Conservation (phyloP, 2,329 filamentous ascomycete species). For the Claviceps fusiformis region DNA sequence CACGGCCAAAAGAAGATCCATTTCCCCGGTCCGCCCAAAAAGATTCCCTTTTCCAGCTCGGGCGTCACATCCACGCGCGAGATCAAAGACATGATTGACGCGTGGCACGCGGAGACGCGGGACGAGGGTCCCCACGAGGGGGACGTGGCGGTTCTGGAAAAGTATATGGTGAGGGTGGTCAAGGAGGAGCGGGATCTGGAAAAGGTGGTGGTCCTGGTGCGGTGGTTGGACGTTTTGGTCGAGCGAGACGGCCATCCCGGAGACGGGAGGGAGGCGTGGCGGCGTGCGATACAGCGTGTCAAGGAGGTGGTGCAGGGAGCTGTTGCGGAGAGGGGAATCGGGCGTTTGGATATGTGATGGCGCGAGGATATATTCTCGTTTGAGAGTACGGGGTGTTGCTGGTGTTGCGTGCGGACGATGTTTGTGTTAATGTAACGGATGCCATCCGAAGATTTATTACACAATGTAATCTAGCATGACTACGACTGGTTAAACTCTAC, state of each 20-base stretch:
- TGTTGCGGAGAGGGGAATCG: conserved; percentile 41
- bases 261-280: conserved; percentile 32
- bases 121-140: conserved; percentile 63
- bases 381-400: too few relatives aligned
- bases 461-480: too few relatives aligned
- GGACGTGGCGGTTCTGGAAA: conserved; percentile 62
- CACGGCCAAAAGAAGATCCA: conserved; percentile 29
- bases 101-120: conserved; percentile 62
- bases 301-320: conserved; percentile 41
- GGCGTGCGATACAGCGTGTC: conserved; percentile 26
- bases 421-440: too few relatives aligned
- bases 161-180: conserved; percentile 61
- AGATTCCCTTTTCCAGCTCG: conserved; percentile 31
- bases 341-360: conserved; percentile 28
- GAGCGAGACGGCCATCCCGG: conserved; percentile 29
- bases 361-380: neutral
- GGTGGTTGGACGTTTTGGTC: conserved; percentile 50
- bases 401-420: too few relatives aligned
- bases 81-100: conserved; percentile 57
- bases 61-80: conserved; percentile 36
- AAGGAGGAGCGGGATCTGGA: conserved; percentile 62
- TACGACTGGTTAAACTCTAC: too few relatives aligned
- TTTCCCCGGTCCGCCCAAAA: conserved; percentile 33
- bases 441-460: too few relatives aligned
- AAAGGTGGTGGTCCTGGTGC: conserved; percentile 57